These are phyloP conservation scores for Smittium mucronatum DNA, from an alignment of 371 early-diverging fungal genomes.

Conservation along the genomic window DNA sequence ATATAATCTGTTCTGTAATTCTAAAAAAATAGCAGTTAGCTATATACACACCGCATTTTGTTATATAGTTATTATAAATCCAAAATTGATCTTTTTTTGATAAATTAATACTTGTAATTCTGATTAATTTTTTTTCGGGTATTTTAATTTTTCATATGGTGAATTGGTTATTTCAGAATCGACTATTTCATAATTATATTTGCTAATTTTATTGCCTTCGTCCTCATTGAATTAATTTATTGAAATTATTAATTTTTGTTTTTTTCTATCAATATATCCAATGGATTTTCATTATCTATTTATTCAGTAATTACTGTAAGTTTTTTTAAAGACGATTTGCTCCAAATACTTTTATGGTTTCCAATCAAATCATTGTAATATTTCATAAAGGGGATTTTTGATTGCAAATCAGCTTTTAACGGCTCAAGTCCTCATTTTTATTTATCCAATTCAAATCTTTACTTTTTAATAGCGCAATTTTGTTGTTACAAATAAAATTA, in stretches of 20 bases:
- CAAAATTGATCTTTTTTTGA: background rate
- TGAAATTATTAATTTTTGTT: background rate
- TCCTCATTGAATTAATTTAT: background rate
- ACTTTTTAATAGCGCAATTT: background rate
- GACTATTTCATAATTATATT: background rate
- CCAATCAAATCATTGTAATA: background rate
- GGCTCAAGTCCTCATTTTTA: background rate
- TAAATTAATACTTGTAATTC: background rate
- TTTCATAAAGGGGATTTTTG: background rate
- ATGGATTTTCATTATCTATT: background rate
- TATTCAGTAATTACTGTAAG: background rate
- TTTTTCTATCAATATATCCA: background rate
- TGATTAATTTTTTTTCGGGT: background rate
- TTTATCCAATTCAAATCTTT: background rate
- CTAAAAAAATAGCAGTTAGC: background rate
- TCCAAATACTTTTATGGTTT: background rate
- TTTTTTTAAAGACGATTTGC: background rate
- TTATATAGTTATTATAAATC: background rate
- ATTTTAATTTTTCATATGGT: background rate
- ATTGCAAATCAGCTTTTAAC: background rate
- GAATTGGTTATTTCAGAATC: background rate
- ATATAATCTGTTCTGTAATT: background rate
- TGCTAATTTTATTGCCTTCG: background rate
- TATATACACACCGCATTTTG: background rate
- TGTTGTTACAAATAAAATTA: constrained; percentile 9